phyloP scores from a whole-genome alignment of 306 rosid genomes.

The Vachellia pachyceras region DNA sequence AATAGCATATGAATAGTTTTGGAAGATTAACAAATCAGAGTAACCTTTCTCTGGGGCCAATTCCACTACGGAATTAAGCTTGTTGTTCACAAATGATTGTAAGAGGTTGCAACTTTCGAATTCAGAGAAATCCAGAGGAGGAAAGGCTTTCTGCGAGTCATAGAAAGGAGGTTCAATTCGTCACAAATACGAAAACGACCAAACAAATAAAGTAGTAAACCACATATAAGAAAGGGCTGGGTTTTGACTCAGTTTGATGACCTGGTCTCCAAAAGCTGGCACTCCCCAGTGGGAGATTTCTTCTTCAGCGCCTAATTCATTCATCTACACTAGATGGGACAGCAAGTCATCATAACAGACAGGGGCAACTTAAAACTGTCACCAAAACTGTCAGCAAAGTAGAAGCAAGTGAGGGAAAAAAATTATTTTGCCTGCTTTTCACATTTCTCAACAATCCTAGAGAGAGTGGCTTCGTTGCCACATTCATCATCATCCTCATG shows the following conservation, averaged over 20 bases:
- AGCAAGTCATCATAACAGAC: conserved; percentile 35
- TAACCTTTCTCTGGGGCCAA: conserved; percentile 68
- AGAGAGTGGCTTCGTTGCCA: conserved; percentile 62
- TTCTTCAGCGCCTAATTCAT: conserved; percentile 62
- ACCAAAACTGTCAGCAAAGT: conserved; percentile 14
- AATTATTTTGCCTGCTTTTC: conserved; percentile 58
- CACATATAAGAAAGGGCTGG: conserved; percentile 15
- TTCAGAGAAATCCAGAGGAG: conserved; percentile 52
- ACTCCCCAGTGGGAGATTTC: conserved; percentile 72
- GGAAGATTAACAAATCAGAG: conserved; percentile 11
- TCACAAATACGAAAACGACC: conserved; percentile 10
- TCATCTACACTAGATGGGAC: conserved; percentile 53
- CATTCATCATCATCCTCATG: conserved; percentile 64
- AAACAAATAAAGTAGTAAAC: conserved; percentile 24
- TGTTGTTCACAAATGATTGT: conserved; percentile 62
- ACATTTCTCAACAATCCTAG: conserved; percentile 71
- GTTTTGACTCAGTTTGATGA: conserved; percentile 35
- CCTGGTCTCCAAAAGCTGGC: conserved; percentile 74
- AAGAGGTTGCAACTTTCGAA: conserved; percentile 58
- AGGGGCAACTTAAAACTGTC: background rate
- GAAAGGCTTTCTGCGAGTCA: conserved; percentile 68
- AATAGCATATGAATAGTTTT: conserved; percentile 5
- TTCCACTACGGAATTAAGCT: conserved; percentile 70
- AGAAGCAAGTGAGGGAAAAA: background rate
- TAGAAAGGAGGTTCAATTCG: conserved; percentile 26